A percentile compares a stretch with the other conserved stretches of the same genome.
Evolutionary conservation across 345 rosid species (phyloP).

Genomic region (Cardamine occulta): DNA sequence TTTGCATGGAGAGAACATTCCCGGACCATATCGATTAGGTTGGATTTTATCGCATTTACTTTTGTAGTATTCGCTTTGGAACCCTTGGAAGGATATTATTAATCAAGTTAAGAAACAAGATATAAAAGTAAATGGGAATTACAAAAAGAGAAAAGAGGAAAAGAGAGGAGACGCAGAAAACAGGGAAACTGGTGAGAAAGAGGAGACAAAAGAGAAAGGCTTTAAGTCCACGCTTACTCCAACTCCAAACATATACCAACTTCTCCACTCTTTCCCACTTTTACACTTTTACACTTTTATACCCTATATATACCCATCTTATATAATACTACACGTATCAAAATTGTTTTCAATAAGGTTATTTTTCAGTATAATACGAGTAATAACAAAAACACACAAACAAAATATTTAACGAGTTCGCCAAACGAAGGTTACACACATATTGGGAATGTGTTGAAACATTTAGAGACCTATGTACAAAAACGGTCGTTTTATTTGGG

Average conservation of each 20-base stretch:
- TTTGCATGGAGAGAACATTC: constrained; percentile 22
- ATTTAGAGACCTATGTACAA: neutral
- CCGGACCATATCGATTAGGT: constrained; percentile 16
- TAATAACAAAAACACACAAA: neutral
- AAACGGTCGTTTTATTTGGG: neutral
- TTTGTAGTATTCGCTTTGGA: neutral
- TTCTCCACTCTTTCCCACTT: constrained; percentile 40
- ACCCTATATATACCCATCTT: constrained; percentile 6
- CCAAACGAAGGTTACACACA: neutral
- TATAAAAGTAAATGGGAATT: constrained; percentile 6
- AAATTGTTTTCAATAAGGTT: neutral
- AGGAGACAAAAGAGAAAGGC: constrained; percentile 50
- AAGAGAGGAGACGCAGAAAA: constrained; percentile 49
- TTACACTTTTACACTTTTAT: constrained; percentile 22
- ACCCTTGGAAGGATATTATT: neutral
- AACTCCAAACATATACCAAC: constrained; percentile 47
- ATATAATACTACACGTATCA: neutral
- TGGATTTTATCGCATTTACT: neutral
- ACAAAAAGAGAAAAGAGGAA: constrained; percentile 14
- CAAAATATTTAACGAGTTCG: neutral
- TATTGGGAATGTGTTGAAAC: neutral
- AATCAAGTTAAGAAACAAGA: constrained; percentile 2
- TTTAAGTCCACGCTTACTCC: constrained; percentile 55
- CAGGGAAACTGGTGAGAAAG: constrained; percentile 50
- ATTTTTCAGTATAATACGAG: neutral